Percentiles rank a stretch among this genome's conserved stretches.
phyloP scores from a whole-genome alignment of 2,329 filamentous ascomycete species.

The Penicillium sp. region DNA sequence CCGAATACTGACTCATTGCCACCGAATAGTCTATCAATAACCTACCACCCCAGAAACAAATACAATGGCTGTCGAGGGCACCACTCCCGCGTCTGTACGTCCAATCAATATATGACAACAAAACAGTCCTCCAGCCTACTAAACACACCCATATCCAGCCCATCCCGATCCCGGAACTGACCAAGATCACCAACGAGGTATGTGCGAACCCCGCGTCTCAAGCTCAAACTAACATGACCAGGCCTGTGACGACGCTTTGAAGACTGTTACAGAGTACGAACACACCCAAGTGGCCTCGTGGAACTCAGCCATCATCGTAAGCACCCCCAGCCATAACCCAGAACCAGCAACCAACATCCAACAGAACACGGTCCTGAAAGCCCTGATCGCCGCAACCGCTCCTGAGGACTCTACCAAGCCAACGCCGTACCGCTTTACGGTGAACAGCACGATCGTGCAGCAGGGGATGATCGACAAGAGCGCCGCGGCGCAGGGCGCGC shows the following conservation, averaged over 20 bases:
- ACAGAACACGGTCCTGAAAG: constrained; percentile 40
- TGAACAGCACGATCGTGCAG: constrained; percentile 98
- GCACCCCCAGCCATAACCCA: constrained; percentile 28
- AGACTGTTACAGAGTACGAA: constrained; percentile 72
- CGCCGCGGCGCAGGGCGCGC: constrained; percentile 52
- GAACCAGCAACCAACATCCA: not conserved
- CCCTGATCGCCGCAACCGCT: constrained; percentile 41
- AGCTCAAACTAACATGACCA: constrained; percentile 35
- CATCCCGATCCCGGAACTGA: constrained; percentile 68
- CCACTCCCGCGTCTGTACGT: constrained; percentile 27
- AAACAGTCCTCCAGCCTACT: not conserved
- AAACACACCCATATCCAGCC: constrained; percentile 50
- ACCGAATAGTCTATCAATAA: not conserved
- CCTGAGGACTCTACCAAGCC: constrained; percentile 33
- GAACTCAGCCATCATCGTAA: constrained; percentile 90
- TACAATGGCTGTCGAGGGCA: constrained; percentile 32
- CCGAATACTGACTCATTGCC: not conserved
- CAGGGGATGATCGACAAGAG: constrained; percentile 57
- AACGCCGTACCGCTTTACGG: constrained; percentile 82
- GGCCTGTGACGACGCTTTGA: constrained; percentile 78
- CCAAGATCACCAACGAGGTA: constrained; percentile 82
- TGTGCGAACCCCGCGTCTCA: constrained; percentile 28
- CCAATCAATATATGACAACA: not conserved
- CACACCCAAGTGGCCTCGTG: constrained; percentile 78
- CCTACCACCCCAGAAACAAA: not conserved